Conservation (phyloP, 75 land plant genomes). For the Adiantum capillusveneris region DNA sequence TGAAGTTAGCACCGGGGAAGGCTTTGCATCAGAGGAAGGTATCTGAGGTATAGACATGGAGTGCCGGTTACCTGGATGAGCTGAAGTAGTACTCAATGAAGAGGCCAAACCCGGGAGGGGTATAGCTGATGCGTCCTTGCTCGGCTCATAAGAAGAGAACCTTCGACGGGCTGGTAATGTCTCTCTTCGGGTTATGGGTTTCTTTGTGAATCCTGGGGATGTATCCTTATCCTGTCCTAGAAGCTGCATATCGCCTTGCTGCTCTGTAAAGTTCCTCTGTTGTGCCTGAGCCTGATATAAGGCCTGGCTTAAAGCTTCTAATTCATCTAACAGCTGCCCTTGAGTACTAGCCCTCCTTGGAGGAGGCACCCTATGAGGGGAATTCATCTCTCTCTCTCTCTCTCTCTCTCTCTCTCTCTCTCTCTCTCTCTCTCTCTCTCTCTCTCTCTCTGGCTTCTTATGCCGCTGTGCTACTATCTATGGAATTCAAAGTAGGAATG, state of each 20-base stretch:
- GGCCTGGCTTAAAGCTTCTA: constrained; percentile 72
- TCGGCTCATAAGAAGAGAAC: background rate
- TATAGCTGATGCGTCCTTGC: constrained; percentile 1
- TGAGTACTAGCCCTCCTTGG: no score
- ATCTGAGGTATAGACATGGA: background rate
- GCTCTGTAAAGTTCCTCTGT: background rate
- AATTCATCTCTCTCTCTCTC: no score
- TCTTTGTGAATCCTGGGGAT: no score
- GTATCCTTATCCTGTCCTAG: no score
- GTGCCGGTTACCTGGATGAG: background rate
- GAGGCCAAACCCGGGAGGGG: background rate
- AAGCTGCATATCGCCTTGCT: background rate
- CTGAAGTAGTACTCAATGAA: background rate
- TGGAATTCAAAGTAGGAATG: no score
- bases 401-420: no score
- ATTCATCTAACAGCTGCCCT: constrained; percentile 49
- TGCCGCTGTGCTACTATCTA: no score
- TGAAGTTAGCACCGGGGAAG: background rate
- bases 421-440: no score
- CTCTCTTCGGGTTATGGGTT: background rate
- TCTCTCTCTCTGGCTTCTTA: no score
- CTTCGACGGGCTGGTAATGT: background rate
- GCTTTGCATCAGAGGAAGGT: background rate
- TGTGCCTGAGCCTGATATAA: constrained; percentile 28
- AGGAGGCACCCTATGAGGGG: no score